phyloP scores from a whole-genome alignment of 306 rosid genomes.

The Rubus idaeus region DNA sequence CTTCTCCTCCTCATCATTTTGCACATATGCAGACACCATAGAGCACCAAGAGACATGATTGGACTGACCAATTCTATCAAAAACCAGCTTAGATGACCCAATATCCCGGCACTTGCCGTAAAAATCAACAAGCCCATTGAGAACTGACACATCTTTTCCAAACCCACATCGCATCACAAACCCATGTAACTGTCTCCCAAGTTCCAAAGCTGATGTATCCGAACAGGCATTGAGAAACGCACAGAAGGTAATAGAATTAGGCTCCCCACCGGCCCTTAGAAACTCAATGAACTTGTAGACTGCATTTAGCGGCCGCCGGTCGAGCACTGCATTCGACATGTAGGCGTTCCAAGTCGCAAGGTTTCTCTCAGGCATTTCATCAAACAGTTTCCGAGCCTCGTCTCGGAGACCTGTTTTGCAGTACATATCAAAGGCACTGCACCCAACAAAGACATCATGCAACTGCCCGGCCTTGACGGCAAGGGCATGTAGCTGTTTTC shows the following conservation, averaged over 20 bases:
- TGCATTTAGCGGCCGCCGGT: conserved; percentile 43
- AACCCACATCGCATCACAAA: conserved; percentile 49
- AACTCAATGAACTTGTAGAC: conserved; percentile 51
- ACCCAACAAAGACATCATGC: conserved; percentile 73
- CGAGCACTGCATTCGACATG: conserved; percentile 72
- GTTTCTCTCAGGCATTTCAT: conserved; percentile 76
- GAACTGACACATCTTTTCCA: conserved; percentile 52
- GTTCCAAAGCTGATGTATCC: conserved; percentile 40
- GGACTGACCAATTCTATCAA: conserved; percentile 38
- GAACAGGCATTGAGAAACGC: conserved; percentile 83
- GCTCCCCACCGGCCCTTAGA: conserved; percentile 52
- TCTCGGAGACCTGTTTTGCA: conserved; percentile 48
- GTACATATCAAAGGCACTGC: conserved; percentile 84
- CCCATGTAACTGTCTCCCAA: conserved; percentile 69
- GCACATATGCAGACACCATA: conserved; percentile 62
- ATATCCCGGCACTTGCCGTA: conserved; percentile 73
- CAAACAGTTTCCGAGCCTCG: conserved; percentile 64
- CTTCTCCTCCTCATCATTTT: conserved; percentile 70
- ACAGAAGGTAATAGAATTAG: conserved; percentile 66
- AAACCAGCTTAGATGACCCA: conserved; percentile 56
- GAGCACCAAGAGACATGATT: conserved; percentile 86
- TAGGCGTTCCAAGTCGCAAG: conserved; percentile 77
- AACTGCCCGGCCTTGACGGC: conserved; percentile 67
- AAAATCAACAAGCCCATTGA: conserved; percentile 77
- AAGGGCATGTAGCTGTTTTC: conserved; percentile 67